Percentiles rank a stretch among this genome's conserved stretches.
Evolutionary conservation across 2,329 filamentous ascomycete genomes (phyloP).

Genomic region (Fusarium armeniacum): DNA sequence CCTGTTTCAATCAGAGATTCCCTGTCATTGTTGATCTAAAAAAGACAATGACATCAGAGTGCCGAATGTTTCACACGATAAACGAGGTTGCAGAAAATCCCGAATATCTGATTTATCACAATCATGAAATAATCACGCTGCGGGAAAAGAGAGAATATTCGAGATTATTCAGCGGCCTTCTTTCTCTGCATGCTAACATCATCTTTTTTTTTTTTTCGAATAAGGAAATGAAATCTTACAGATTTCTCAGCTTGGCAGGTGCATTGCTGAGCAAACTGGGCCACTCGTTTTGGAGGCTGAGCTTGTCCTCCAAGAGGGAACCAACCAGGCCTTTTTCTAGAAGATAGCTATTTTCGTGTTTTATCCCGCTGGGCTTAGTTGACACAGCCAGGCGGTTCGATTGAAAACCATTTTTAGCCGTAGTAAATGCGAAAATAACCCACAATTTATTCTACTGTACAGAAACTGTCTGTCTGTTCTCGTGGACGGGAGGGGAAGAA

Average conservation of each 20-base stretch:
- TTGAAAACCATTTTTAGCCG: neutral
- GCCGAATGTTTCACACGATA: slow-evolving; percentile 15
- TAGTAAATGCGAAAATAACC: neutral
- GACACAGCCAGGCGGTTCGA: slow-evolving; percentile 29
- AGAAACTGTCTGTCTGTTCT: slow-evolving; percentile 4
- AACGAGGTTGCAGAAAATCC: slow-evolving; percentile 5
- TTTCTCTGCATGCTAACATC: neutral
- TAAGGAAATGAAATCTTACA: slow-evolving; percentile 4
- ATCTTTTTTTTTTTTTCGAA: neutral
- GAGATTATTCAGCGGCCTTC: slow-evolving; percentile 22
- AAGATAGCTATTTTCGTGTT: slow-evolving; percentile 24
- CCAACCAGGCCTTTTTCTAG: slow-evolving; percentile 24
- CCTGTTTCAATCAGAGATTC: slow-evolving; percentile 8
- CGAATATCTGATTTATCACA: slow-evolving; percentile 13
- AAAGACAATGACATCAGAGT: slow-evolving; percentile 37
- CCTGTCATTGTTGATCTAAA: slow-evolving; percentile 18
- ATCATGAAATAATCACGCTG: slow-evolving; percentile 3
- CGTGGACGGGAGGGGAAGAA: slow-evolving; percentile 22
- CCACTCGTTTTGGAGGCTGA: slow-evolving; percentile 27
- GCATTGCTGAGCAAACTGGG: slow-evolving; percentile 18
- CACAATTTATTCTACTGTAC: neutral
- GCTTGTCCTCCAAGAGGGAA: slow-evolving; percentile 34
- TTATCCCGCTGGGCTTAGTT: slow-evolving; percentile 11
- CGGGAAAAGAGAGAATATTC: slow-evolving; percentile 23
- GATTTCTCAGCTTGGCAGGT: slow-evolving; percentile 18